Conservation (phyloP, 2,329 filamentous ascomycete species). For the Claviceps pazoutovae region DNA sequence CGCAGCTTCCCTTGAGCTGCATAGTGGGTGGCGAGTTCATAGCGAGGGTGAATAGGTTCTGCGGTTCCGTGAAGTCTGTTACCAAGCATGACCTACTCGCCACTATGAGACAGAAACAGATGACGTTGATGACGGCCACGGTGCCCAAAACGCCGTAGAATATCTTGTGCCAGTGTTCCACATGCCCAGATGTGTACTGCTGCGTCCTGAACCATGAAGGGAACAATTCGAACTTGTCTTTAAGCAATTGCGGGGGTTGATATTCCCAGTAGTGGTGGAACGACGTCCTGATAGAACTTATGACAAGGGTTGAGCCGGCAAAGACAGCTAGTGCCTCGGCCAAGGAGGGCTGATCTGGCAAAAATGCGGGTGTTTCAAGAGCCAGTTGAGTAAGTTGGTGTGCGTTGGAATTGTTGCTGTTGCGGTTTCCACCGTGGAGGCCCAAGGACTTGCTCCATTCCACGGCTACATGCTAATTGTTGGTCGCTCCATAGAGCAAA, state of each 20-base stretch:
- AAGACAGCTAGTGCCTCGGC: conserved; percentile 61
- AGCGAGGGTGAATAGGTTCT: conserved; percentile 59
- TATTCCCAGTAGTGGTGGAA: conserved; percentile 42
- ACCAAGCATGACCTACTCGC: conserved; percentile 38
- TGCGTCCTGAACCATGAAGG: conserved; percentile 49
- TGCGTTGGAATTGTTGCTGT: conserved; percentile 44
- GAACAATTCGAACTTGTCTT: conserved; percentile 40
- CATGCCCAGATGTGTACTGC: conserved; percentile 56
- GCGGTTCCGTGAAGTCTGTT: conserved; percentile 66
- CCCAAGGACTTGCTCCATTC: conserved; percentile 42
- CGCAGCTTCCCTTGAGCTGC: conserved; percentile 24
- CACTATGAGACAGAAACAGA: conserved; percentile 49
- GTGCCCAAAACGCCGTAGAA: conserved; percentile 54
- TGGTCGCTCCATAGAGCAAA: background rate
- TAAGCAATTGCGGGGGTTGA: conserved; percentile 22
- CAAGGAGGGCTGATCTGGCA: conserved; percentile 46
- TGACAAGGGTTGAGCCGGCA: conserved; percentile 50
- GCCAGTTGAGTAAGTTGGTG: conserved; percentile 42
- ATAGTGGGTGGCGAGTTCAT: conserved; percentile 40
- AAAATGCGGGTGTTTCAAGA: conserved; percentile 26
- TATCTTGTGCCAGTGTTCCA: conserved; percentile 42
- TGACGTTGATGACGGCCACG: conserved; percentile 53
- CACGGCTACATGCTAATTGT: conserved; percentile 29
- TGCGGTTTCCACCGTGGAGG: conserved; percentile 39
- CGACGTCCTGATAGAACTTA: conserved; percentile 42